These are phyloP conservation scores for Avena sativa DNA, from an alignment of 176 grass and related monocot species.

Conservation along the genomic window DNA sequence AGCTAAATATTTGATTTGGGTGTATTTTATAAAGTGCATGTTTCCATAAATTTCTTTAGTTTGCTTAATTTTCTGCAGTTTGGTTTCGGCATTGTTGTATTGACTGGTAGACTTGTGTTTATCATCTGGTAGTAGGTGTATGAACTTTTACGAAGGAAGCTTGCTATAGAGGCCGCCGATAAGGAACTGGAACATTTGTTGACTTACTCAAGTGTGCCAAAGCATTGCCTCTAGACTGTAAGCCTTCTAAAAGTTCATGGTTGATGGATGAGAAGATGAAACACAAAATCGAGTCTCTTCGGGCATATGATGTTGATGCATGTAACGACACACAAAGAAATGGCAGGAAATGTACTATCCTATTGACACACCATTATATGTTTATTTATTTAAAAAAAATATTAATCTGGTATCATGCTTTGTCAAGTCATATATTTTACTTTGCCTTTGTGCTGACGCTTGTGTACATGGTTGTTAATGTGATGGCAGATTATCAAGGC, in stretches of 20 bases:
- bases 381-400: neutral
- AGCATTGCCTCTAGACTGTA: conserved; percentile 66
- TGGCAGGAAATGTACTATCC: conserved; percentile 79
- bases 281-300: conserved; percentile 72
- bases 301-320: conserved; percentile 74
- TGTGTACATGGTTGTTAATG: conserved; percentile 36
- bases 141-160: conserved; percentile 76
- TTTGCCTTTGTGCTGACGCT: conserved; percentile 30
- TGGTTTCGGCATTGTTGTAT: conserved; percentile 10
- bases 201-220: conserved; percentile 76
- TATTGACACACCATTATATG: conserved; percentile 26
- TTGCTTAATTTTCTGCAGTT: conserved; percentile 12
- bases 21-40: neutral
- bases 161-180: conserved; percentile 70
- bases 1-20: neutral
- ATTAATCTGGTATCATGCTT: conserved; percentile 1
- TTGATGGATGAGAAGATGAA: conserved; percentile 73
- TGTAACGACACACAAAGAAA: conserved; percentile 72
- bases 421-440: conserved; percentile 3
- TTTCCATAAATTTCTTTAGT: conserved; percentile 11
- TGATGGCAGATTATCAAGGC: conserved; percentile 84
- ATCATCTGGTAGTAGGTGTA: conserved; percentile 84
- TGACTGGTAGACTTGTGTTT: conserved; percentile 42
- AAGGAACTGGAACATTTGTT: conserved; percentile 92
- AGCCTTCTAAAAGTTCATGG: conserved; percentile 86